A percentile compares a stretch with the other conserved stretches of the same genome.
Evolutionary conservation across 164 flowering plant species (phyloP).

Genomic region (Nelumbo lutea): DNA sequence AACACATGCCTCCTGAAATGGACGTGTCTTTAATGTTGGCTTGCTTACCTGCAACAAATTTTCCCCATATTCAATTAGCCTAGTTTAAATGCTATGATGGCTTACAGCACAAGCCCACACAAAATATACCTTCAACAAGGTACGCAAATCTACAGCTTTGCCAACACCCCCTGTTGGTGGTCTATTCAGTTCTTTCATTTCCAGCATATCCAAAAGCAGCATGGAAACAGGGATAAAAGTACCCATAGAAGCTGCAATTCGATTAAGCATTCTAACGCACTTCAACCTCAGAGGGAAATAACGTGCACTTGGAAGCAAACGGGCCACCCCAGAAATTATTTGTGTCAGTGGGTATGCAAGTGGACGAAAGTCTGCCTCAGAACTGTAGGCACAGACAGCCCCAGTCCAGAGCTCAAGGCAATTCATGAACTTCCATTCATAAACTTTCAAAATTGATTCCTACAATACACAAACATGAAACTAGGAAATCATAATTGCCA

Average conservation of each 20-base stretch:
- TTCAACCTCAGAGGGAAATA: constrained; percentile 87
- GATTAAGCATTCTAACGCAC: constrained; percentile 89
- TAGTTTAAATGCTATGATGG: not conserved
- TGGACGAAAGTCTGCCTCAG: constrained; percentile 66
- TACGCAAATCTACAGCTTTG: constrained; percentile 71
- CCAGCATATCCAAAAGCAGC: constrained; percentile 88
- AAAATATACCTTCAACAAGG: constrained; percentile 54
- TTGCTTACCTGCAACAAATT: constrained; percentile 62
- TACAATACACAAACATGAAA: constrained; percentile 18
- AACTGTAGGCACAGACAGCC: constrained; percentile 66
- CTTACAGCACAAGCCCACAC: not conserved
- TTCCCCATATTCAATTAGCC: not conserved
- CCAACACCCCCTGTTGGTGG: constrained; percentile 83
- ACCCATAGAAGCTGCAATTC: constrained; percentile 68
- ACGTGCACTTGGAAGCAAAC: constrained; percentile 82
- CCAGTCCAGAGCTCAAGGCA: constrained; percentile 99
- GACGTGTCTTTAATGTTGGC: constrained; percentile 60
- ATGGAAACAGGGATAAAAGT: constrained; percentile 76
- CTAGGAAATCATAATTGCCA: too few species aligned
- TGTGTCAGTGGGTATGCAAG: constrained; percentile 91
- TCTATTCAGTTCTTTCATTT: constrained; percentile 79
- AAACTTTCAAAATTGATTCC: constrained; percentile 84
- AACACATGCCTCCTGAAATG: constrained; percentile 94
- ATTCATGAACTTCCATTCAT: constrained; percentile 90
- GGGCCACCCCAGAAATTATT: constrained; percentile 81